phyloP scores from a whole-genome alignment of 179 eudicot species.

The Silene coronaria region DNA sequence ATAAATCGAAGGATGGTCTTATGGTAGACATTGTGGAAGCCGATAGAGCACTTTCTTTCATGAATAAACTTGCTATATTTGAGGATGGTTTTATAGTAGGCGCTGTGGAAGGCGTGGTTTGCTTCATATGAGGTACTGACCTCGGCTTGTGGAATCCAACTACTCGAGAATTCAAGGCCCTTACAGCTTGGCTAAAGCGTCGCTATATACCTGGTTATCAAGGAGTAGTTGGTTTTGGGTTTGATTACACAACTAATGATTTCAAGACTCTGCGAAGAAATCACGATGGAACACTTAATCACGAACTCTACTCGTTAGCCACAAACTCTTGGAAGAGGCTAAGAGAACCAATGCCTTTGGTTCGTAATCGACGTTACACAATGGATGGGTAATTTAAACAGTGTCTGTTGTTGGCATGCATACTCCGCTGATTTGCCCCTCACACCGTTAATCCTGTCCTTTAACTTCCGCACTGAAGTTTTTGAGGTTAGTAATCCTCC shows the following conservation, averaged over 20 bases:
- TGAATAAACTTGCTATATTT: no score
- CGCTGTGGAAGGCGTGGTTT: background rate
- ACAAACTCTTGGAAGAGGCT: constrained; percentile 14
- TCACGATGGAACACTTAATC: background rate
- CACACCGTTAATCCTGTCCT: constrained; percentile 1
- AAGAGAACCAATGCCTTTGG: background rate
- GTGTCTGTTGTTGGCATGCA: background rate
- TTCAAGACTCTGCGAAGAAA: background rate
- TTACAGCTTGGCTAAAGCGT: background rate
- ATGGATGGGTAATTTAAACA: no score
- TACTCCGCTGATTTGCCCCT: no score
- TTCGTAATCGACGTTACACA: no score
- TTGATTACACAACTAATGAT: background rate
- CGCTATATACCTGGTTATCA: background rate
- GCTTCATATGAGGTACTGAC: background rate
- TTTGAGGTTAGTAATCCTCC: background rate
- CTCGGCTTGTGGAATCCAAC: background rate
- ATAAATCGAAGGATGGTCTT: background rate
- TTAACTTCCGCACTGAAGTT: background rate
- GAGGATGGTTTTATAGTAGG: background rate
- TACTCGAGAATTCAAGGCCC: background rate
- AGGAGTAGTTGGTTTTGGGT: background rate
- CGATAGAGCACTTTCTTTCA: no score
- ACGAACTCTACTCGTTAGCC: constrained; percentile 2
- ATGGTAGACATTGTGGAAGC: background rate